phyloP scores from a whole-genome alignment of 257 asterid genomes.

The Gentiana dahurica region DNA sequence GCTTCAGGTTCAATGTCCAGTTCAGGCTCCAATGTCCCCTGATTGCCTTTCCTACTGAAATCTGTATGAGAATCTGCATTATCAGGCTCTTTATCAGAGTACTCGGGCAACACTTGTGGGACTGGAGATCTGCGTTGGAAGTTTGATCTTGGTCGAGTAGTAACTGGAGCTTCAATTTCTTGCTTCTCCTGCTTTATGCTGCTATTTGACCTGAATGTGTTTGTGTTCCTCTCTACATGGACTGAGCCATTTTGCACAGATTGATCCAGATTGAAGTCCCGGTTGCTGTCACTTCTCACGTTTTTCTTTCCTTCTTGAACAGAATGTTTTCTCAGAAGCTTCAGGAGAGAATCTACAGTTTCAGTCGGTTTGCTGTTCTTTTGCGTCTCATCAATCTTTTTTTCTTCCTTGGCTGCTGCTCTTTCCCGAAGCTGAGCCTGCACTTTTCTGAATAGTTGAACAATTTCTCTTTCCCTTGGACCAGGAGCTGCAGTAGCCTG shows the following conservation, averaged over 20 bases:
- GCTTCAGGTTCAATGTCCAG: conserved; percentile 27
- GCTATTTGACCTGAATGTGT: conserved; percentile 15
- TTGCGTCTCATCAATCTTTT: conserved; percentile 43
- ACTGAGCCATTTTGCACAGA: conserved; percentile 22
- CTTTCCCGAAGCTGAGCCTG: conserved; percentile 85
- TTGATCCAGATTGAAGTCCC: conserved; percentile 49
- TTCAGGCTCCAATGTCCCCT: conserved; percentile 11
- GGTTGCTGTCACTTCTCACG: conserved; percentile 16
- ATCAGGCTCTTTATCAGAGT: conserved; percentile 21
- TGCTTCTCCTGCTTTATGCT: conserved; percentile 23
- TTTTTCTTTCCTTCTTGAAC: conserved; percentile 66
- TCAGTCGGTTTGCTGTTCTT: conserved; percentile 64
- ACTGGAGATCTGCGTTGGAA: conserved; percentile 76
- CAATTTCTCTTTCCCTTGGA: conserved; percentile 81
- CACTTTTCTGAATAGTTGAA: conserved; percentile 79
- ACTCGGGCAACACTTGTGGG: conserved; percentile 42
- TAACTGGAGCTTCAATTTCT: conserved; percentile 31
- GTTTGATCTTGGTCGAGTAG: conserved; percentile 57
- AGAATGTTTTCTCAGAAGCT: conserved; percentile 81
- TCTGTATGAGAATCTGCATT: conserved; percentile 3
- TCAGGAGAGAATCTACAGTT: conserved; percentile 84
- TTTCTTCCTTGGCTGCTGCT: conserved; percentile 64
- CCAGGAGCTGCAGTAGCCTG: conserved; percentile 72
- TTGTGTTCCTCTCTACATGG: conserved; percentile 27
- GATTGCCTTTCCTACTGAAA: background rate